Evolutionary conservation across 2,329 filamentous ascomycete genomes (phyloP).

Genomic region (Aspergillus ochraceoroseus): DNA sequence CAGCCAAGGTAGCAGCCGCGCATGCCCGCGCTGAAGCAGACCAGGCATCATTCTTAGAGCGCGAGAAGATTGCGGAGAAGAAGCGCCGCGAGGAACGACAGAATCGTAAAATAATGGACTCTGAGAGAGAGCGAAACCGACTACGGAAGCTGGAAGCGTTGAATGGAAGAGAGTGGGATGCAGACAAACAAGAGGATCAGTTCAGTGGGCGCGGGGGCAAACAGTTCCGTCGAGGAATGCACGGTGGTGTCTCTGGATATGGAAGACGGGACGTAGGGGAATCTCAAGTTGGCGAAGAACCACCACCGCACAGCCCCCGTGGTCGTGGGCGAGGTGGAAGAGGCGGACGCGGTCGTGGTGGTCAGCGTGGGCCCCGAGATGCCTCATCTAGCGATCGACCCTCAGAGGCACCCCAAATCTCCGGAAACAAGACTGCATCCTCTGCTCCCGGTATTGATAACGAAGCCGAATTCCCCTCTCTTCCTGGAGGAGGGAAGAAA

Average conservation of each 20-base stretch:
- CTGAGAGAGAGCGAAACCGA: constrained; percentile 58
- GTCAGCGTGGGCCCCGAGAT: constrained; percentile 26
- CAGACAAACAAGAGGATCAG: constrained; percentile 56
- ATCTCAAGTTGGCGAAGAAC: constrained; percentile 15
- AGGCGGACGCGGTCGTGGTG: constrained; percentile 28
- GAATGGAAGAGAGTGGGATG: constrained; percentile 59
- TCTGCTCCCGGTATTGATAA: constrained; percentile 26
- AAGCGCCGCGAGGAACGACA: constrained; percentile 49
- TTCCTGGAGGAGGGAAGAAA: constrained; percentile 28
- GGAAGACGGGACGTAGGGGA: constrained; percentile 30
- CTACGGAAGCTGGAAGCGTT: constrained; percentile 56
- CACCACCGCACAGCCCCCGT: constrained; percentile 16
- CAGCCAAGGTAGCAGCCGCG: constrained; percentile 55
- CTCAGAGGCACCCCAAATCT: constrained; percentile 11
- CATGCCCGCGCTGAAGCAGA: constrained; percentile 65
- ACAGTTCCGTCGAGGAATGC: constrained; percentile 48
- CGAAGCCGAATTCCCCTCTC: constrained; percentile 36
- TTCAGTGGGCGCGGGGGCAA: constrained; percentile 43
- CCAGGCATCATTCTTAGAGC: constrained; percentile 57
- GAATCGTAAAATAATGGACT: constrained; percentile 57
- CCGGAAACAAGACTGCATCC: constrained; percentile 15
- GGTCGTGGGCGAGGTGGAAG: constrained; percentile 32
- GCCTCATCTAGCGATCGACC: constrained; percentile 17
- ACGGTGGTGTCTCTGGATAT: constrained; percentile 47
- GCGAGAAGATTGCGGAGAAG: constrained; percentile 56